Base-by-base conservation (phyloP, 257 asterid species). In the Nemophila menziesii region DNA sequence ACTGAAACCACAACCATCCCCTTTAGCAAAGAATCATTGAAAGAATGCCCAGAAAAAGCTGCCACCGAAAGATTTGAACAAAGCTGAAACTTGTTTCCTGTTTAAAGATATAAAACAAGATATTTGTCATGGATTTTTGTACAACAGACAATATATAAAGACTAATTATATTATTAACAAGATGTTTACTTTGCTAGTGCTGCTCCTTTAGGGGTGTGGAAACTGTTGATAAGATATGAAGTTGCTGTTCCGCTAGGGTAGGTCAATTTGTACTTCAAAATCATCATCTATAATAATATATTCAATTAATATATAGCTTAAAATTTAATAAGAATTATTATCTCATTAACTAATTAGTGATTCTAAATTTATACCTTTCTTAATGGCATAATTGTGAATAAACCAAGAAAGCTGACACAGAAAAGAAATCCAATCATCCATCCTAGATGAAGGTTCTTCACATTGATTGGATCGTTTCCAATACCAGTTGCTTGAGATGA, bases 201-300 rank as follows among this genome's bases (percentile, higher is more conserved):
- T 22, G 90, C 94, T 37, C 90, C 96, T 55, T 58, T 86, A 10
- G 93, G 83, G 16, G 94, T 86, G 66, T 86, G 96, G 43, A 82
- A 82, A 54, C 94, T 72, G 63, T 86, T 82, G 69, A 86, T 82
- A 18, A 86, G 82, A 47, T 61, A 74, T 3, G 93, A 92, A 7
- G 94, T 82, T 8, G 94, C 96, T 11, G 96, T 86, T 48, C 94
- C 96, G 58, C 92, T 86, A 1, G 96, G 96, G 62, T 78, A 82
- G 1, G 93, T 71, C 62, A 86, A 46, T 59, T 77, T 86, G 66
- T 78, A 86, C 64, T 63, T 73, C 65, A 80, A 54, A 34, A 85
- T 73, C 95, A 85, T 85, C 68, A 77, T 60, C 93, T 81, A 49
- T 14, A 40, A 11, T 16, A 17, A 17, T 40, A n/a, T n/a, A n/a